These are phyloP conservation scores for Rosa lucieae DNA, from an alignment of 306 rosid species.

Conservation along the genomic window DNA sequence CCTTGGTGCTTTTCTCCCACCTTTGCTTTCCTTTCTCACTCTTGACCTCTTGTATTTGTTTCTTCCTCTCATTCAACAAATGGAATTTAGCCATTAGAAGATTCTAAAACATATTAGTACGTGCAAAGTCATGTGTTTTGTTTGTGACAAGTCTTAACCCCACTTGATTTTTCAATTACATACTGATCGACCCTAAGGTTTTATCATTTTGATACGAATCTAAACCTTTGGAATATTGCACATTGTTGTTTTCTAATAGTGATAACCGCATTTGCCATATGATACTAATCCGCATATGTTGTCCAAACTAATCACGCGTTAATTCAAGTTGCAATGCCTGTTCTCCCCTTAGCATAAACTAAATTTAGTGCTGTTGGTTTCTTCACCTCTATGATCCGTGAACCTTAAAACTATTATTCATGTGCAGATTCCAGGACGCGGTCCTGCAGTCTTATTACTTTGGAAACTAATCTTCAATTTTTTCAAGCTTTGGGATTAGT, in stretches of 20 bases:
- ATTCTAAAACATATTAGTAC: not conserved
- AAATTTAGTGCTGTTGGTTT: not conserved
- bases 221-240: not conserved
- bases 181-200: not conserved
- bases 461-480: not conserved
- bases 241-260: not conserved
- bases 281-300: not conserved
- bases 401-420: not conserved
- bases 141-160: not conserved
- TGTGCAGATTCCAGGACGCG: not conserved
- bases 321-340: not conserved
- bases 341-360: not conserved
- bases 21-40: not conserved
- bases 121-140: not conserved
- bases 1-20: not conserved
- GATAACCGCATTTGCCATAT: not conserved
- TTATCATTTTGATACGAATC: not conserved
- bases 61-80: not conserved
- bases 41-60: not conserved
- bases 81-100: not conserved
- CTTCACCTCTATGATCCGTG: conserved; percentile 5
- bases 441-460: conserved; percentile 14
- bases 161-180: not conserved
- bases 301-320: not conserved
- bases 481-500: not conserved